Percentiles rank a stretch among this genome's conserved stretches.
These are phyloP conservation scores for Bolboschoenus planiculmis DNA, from an alignment of 176 grass and related monocot genomes.

Conservation along the genomic window DNA sequence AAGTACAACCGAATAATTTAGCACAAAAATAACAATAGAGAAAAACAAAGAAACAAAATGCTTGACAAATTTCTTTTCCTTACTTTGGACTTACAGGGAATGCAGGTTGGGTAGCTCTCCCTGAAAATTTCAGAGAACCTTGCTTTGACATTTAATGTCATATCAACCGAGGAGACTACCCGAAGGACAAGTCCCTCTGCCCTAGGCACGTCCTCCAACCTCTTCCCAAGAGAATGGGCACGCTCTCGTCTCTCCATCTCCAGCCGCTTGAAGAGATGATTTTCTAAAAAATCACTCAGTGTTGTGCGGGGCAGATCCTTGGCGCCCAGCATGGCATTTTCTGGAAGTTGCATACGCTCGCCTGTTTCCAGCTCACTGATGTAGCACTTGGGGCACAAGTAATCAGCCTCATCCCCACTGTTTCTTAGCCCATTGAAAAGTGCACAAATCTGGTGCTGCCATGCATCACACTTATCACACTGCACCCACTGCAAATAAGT, in stretches of 20 bases:
- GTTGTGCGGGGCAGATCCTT: slow-evolving; percentile 52
- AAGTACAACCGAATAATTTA: slow-evolving; percentile 20
- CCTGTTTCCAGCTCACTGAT: slow-evolving; percentile 42
- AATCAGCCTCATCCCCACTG: slow-evolving; percentile 45
- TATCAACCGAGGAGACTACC: slow-evolving; percentile 71
- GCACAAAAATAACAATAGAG: neutral
- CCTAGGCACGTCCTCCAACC: slow-evolving; percentile 55
- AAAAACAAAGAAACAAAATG: slow-evolving; percentile 18
- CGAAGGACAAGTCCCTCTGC: slow-evolving; percentile 71
- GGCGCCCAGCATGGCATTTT: slow-evolving; percentile 48
- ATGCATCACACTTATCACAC: slow-evolving; percentile 67
- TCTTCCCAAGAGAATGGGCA: slow-evolving; percentile 38
- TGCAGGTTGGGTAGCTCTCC: slow-evolving; percentile 54
- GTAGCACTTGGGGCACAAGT: slow-evolving; percentile 69
- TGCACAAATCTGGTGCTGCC: slow-evolving; percentile 91
- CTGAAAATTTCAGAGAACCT: slow-evolving; percentile 55
- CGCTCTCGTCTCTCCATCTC: slow-evolving; percentile 44
- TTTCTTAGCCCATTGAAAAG: slow-evolving; percentile 69
- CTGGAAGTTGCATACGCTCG: slow-evolving; percentile 35
- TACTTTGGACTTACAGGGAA: slow-evolving; percentile 92
- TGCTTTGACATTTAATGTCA: slow-evolving; percentile 58
- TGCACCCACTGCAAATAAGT: slow-evolving; percentile 68
- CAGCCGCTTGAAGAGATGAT: slow-evolving; percentile 50
- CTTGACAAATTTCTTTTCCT: slow-evolving; percentile 18
- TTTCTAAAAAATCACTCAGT: slow-evolving; percentile 78